These are phyloP conservation scores for Solanum rostratum DNA, from an alignment of 257 asterid genomes.

Conservation along the genomic window DNA sequence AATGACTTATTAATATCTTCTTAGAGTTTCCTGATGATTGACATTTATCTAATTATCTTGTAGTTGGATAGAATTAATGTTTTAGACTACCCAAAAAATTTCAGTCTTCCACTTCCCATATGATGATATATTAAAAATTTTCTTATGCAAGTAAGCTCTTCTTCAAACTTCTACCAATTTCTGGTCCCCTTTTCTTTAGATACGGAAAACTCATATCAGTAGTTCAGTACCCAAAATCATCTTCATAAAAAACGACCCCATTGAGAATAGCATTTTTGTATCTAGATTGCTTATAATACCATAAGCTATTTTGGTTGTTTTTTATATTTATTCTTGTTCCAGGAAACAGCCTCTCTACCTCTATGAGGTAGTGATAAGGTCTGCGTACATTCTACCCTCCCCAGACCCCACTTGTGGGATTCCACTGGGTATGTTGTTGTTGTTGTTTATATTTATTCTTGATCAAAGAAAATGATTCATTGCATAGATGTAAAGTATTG, in stretches of 20 bases:
- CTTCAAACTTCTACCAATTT: background rate
- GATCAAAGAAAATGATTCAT: background rate
- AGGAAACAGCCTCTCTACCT: too few species aligned
- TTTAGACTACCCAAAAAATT: background rate
- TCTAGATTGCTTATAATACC: background rate
- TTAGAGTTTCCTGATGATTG: background rate
- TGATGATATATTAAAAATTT: too few species aligned
- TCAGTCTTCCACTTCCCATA: background rate
- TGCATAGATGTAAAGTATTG: background rate
- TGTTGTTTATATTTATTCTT: background rate
- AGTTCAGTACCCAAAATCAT: background rate
- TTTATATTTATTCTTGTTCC: background rate
- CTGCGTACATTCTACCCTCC: too few species aligned
- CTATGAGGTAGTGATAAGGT: too few species aligned
- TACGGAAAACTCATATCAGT: background rate
- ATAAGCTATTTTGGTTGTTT: background rate
- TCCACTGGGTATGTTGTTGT: too few species aligned
- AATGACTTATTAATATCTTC: background rate
- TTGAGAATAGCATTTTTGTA: background rate
- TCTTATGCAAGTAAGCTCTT: background rate
- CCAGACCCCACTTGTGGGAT: too few species aligned
- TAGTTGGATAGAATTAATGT: background rate
- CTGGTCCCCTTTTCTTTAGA: background rate
- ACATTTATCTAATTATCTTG: background rate
- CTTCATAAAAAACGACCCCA: background rate